Base-by-base conservation (phyloP, 345 rosid genomes). In the Gynandropsis gynandra region DNA sequence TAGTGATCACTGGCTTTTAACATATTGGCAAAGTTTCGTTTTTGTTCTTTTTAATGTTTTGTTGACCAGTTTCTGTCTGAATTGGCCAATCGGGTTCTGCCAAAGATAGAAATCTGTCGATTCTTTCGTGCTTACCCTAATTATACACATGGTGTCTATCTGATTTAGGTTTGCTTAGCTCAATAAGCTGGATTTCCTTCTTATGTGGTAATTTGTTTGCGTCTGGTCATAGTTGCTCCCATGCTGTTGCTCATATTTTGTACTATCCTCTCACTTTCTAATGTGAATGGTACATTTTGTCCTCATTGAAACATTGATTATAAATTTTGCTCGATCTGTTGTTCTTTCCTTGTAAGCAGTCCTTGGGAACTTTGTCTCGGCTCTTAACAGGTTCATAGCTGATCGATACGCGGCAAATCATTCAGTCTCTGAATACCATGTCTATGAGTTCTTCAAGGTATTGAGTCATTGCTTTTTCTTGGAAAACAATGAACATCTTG, bases 391-490 rank as follows among this genome's bases (percentile, higher is more conserved):
- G 69, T 92, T 87, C 64, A 85, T 92, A 65, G 88, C 89, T 0
- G 98, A 87, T 58, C 96, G 82, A 32, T 92, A 85, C 64, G 74
- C 81, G 27, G 62, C 43, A 4, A 77, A 69, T 62, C 93, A 78
- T 67, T 79, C 89, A 0, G 87, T 92, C 17, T 80, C 97, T 1
- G 98, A 92, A 59, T 92, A 92, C 61, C 79, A 92, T 52, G 98
- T 85, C 20, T 92, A 92, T 16, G 98, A 92, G 72, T 92, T 92
- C 72, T 92, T 80, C 79, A 87, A 69, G 98, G 98, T 90, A 80
- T 39, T 49, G 16, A 47, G 33, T 12, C 14, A 27, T 59, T 34
- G 35, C 31, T 42, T 52, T 29, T 34, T 16, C 8, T 7, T 24
- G 54, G 47, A 35, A 36, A 46, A 43, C 38, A 43, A 42, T 4